These are phyloP conservation scores for Magnaporthiopsis rhizophila DNA, from an alignment of 2,329 filamentous ascomycete species.

Conservation along the genomic window DNA sequence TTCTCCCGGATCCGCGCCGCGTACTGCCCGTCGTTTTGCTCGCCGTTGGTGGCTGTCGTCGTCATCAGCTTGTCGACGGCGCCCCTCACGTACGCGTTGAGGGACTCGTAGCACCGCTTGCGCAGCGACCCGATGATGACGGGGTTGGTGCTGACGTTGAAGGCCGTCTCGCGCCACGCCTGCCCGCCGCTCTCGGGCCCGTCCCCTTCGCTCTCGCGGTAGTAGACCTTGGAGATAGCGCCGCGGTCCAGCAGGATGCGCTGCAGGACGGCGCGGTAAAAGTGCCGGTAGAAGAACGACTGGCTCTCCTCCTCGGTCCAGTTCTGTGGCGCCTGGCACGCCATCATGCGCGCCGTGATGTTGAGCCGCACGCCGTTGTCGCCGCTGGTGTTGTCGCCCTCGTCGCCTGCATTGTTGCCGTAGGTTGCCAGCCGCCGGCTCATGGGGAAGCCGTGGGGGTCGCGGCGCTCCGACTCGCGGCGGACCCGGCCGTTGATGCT, in stretches of 20 bases:
- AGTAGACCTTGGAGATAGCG: slow-evolving; percentile 56
- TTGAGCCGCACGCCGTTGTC: slow-evolving; percentile 64
- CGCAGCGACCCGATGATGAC: slow-evolving; percentile 80
- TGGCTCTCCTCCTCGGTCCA: slow-evolving; percentile 79
- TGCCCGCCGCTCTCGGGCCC: slow-evolving; percentile 10
- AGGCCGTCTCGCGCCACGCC: slow-evolving; percentile 27
- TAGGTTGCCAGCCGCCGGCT: slow-evolving; percentile 59
- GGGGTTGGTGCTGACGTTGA: slow-evolving; percentile 59
- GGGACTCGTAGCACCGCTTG: slow-evolving; percentile 70
- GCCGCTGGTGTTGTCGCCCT: slow-evolving; percentile 41
- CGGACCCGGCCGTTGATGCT: slow-evolving; percentile 60
- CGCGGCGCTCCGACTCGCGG: slow-evolving; percentile 62
- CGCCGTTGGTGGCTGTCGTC: slow-evolving; percentile 25
- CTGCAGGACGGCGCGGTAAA: slow-evolving; percentile 84
- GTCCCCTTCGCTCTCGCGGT: slow-evolving; percentile 25
- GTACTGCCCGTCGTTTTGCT: slow-evolving; percentile 38
- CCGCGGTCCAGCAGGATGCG: slow-evolving; percentile 83
- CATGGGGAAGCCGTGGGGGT: slow-evolving; percentile 93
- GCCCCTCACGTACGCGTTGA: slow-evolving; percentile 70
- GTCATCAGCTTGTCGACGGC: slow-evolving; percentile 67
- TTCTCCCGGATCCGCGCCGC: slow-evolving; percentile 55
- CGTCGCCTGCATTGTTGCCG: slow-evolving; percentile 18
- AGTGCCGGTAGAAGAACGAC: slow-evolving; percentile 85
- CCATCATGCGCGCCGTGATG: slow-evolving; percentile 97
- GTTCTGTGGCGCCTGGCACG: slow-evolving; percentile 88